Conservation (phyloP, 805 yeast species). For the Candida anglica region DNA sequence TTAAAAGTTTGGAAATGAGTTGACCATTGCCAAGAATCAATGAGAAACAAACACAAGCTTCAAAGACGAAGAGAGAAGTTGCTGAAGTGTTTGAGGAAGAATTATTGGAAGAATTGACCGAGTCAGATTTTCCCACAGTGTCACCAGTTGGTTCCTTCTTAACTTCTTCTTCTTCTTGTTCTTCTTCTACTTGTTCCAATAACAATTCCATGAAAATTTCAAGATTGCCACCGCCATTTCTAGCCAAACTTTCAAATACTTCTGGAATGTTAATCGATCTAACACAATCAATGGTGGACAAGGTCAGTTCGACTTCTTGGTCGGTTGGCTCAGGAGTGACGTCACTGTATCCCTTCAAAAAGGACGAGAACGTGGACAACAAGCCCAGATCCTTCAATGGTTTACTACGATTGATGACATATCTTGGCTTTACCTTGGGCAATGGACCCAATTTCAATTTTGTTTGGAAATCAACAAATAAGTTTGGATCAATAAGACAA, state of each 20-base stretch:
- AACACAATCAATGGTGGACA: conserved; percentile 80
- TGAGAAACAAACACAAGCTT: conserved; percentile 35
- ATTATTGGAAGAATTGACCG: too few species aligned
- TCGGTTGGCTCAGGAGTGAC: conserved; percentile 90
- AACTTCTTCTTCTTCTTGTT: too few species aligned
- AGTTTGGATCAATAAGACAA: conserved; percentile 61
- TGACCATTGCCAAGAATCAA: conserved; percentile 23
- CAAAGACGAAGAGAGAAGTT: conserved; percentile 53
- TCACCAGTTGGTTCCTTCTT: conserved; percentile 16
- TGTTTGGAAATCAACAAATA: conserved; percentile 59
- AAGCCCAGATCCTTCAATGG: conserved; percentile 72
- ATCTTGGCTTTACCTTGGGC: conserved; percentile 62
- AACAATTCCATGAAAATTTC: conserved; percentile 24
- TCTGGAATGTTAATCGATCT: conserved; percentile 59
- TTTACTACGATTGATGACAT: conserved; percentile 57
- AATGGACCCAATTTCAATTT: conserved; percentile 49
- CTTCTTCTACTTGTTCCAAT: conserved; percentile 17
- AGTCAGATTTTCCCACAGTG: too few species aligned
- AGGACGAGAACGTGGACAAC: conserved; percentile 89
- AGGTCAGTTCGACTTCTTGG: conserved; percentile 84
- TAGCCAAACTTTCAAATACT: conserved; percentile 47
- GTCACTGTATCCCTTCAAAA: conserved; percentile 81
- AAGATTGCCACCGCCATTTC: too few species aligned
- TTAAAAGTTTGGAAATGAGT: conserved; percentile 13
- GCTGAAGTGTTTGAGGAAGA: too few species aligned